Conservation (phyloP, 2,329 filamentous ascomycete species). For the Ceratocystis alfenasii region DNA sequence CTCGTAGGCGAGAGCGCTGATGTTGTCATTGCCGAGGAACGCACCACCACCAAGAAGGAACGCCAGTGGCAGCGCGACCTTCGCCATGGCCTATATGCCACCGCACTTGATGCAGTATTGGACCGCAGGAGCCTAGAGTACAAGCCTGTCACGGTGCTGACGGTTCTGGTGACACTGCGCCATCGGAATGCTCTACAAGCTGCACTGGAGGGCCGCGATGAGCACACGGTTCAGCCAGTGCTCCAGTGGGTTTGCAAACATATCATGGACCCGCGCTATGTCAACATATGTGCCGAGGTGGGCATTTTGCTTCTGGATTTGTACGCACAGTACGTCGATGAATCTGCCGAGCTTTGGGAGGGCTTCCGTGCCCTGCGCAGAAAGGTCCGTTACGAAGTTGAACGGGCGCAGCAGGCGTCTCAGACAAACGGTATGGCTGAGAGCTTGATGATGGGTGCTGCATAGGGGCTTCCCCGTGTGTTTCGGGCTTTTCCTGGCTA, state of each 20-base stretch:
- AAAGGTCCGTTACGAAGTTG: slow-evolving; percentile 63
- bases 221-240: slow-evolving; percentile 67
- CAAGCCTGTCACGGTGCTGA: slow-evolving; percentile 53
- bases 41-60: slow-evolving; percentile 43
- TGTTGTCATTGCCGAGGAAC: slow-evolving; percentile 70
- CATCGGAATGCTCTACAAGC: slow-evolving; percentile 76
- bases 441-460: slow-evolving; percentile 42
- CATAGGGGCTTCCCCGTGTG: neutral
- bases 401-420: slow-evolving; percentile 70
- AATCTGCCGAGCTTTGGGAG: slow-evolving; percentile 58
- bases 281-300: slow-evolving; percentile 70
- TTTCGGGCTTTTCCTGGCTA: neutral
- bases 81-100: slow-evolving; percentile 62
- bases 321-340: slow-evolving; percentile 68
- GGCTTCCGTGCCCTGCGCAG: slow-evolving; percentile 57
- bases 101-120: slow-evolving; percentile 70
- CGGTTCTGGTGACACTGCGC: slow-evolving; percentile 68
- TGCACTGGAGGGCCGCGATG: slow-evolving; percentile 69
- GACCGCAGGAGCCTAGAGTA: slow-evolving; percentile 40
- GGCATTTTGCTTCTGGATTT: slow-evolving; percentile 73
- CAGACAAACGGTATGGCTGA: slow-evolving; percentile 83
- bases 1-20: slow-evolving; percentile 75
- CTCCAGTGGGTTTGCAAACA: slow-evolving; percentile 71
- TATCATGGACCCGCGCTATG: slow-evolving; percentile 71
- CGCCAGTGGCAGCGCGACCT: slow-evolving; percentile 71